Conservation (phyloP, 805 yeast species). For the Jamesozyma gamospora region DNA sequence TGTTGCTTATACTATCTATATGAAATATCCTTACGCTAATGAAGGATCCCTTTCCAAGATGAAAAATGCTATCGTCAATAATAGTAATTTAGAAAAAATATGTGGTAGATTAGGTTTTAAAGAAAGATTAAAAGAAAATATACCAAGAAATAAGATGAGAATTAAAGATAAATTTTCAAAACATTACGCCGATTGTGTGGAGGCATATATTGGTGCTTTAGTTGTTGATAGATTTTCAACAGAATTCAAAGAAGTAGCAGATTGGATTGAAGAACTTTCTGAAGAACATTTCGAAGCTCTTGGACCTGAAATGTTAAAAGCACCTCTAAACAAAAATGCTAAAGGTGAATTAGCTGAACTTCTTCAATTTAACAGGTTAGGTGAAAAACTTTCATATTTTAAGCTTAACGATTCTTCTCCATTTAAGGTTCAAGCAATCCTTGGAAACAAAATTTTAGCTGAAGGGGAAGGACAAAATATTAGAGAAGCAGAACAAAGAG, state of each 20-base stretch:
- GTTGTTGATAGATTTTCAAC: constrained; percentile 35
- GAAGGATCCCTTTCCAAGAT: constrained; percentile 70
- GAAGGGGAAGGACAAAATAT: constrained; percentile 53
- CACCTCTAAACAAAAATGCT: constrained; percentile 45
- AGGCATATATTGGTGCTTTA: constrained; percentile 82
- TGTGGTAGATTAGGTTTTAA: constrained; percentile 55
- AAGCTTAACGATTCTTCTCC: constrained; percentile 28
- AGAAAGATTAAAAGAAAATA: constrained; percentile 39
- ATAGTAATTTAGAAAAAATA: constrained; percentile 56
- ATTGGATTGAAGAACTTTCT: constrained; percentile 44
- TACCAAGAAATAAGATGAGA: constrained; percentile 35
- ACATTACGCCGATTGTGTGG: constrained; percentile 69
- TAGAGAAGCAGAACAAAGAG: constrained; percentile 67
- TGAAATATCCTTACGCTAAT: constrained; percentile 49
- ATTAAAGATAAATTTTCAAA: constrained; percentile 46
- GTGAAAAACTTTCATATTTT: constrained; percentile 12
- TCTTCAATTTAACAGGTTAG: constrained; percentile 34
- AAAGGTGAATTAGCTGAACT: constrained; percentile 61
- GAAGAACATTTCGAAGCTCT: constrained; percentile 11
- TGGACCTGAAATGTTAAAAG: constrained; percentile 12
- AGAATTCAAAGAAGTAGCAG: constrained; percentile 36
- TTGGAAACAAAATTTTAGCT: constrained; percentile 50
- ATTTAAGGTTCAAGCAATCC: constrained; percentile 50
- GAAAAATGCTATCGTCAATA: constrained; percentile 58
- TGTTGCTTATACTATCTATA: constrained; percentile 54